Percentiles rank a stretch among this genome's conserved stretches.
These are phyloP conservation scores for Pyrenophora tritici-repentis DNA, from an alignment of 2,329 filamentous ascomycete species.

Conservation along the genomic window DNA sequence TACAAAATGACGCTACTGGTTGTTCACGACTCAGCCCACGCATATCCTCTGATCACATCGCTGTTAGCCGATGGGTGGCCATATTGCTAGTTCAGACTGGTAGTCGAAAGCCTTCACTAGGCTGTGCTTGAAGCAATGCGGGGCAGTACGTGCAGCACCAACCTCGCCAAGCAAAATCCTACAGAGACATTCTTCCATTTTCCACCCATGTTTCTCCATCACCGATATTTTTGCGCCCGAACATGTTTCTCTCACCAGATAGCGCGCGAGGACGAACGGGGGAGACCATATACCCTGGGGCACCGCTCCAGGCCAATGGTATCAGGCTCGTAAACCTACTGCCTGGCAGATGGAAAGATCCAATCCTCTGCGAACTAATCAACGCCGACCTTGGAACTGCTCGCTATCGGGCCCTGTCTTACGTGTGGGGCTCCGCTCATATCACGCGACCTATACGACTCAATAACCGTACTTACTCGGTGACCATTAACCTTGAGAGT, in stretches of 20 bases:
- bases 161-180: too few relatives aligned
- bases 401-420: not conserved
- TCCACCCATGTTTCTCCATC: too few relatives aligned
- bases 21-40: too few relatives aligned
- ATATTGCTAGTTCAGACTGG: too few relatives aligned
- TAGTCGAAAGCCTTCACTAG: too few relatives aligned
- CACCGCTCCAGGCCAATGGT: not conserved
- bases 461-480: slow-evolving; percentile 1
- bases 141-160: too few relatives aligned
- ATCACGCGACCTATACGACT: slow-evolving; percentile 5
- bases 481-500: slow-evolving; percentile 21
- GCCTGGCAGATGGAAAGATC: slow-evolving; percentile 17
- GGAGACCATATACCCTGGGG: not conserved
- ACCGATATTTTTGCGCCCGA: not conserved
- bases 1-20: too few relatives aligned
- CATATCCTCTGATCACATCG: too few relatives aligned
- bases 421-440: too few relatives aligned
- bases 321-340: slow-evolving; percentile 12
- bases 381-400: not conserved
- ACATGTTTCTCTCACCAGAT: slow-evolving; percentile 6
- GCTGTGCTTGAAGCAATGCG: too few relatives aligned
- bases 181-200: too few relatives aligned
- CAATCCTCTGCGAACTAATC: slow-evolving; percentile 14
- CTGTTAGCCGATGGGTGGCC: too few relatives aligned
- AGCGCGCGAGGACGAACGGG: not conserved